Evolutionary conservation across 306 rosid species (phyloP), one percentile per base, ranked within the genome.

Genomic region (Lathyrus aphaca): DNA sequence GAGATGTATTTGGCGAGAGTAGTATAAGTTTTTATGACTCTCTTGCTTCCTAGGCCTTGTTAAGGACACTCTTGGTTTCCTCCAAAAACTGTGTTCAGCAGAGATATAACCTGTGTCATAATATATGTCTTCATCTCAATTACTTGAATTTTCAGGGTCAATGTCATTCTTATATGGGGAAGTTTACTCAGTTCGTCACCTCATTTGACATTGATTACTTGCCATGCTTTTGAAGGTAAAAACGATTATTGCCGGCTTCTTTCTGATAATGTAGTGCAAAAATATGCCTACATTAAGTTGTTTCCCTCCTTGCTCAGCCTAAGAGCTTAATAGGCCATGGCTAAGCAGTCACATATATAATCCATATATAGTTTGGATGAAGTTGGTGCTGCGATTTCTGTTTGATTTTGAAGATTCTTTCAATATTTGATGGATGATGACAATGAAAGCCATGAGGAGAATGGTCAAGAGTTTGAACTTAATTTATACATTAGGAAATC

Each of bases 201-300:
- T 53, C 11, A 50, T 25, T 69, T 42, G 59, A 42, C 65, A 40
- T 64, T 17, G 30, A 49, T 68, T 39, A 4, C 69, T 46, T 75
- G 48, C n/a, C 57, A 49, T 59, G 80, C 57, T 38, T 59, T 75
- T 72, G 43, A 19, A 55, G 74, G 68, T 9, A 35, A 57, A 66
- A n/a, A 44, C 55, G 19, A 21, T 66, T 66, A 55, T 25, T 40
- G 21, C 14, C 14, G 32, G 66, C 18, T 16, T 68, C 17, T 21
- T 68, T 40, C 42, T 23, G 19, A 16, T 5, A 30, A 38, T 75
- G 38, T 29, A 23, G 48, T 53, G 8, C 7, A 53, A 53, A 53
- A 21, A 10, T 6, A 56, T 12, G 58, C 54, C 23, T 32, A 39
- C 45, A 39, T 50, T 40, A 27, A 74, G 65, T 10, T 68, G 23